These are phyloP conservation scores for Tetrahymena borealis DNA, from an alignment of 73 alveolate genomes.

Conservation along the genomic window DNA sequence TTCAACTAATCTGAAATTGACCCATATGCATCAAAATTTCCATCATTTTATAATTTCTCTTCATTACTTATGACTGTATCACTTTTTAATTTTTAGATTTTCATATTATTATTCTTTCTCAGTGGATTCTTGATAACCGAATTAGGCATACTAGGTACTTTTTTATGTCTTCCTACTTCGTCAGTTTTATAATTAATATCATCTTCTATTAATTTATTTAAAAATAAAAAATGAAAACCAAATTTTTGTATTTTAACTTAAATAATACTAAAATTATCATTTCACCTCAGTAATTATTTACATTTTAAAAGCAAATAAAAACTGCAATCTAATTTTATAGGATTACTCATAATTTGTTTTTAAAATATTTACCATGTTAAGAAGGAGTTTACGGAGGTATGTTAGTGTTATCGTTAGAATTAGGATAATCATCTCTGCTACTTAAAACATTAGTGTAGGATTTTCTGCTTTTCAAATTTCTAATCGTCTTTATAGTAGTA, in stretches of 20 bases:
- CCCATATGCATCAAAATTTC: neutral
- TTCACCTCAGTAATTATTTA: no score
- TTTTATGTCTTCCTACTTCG: neutral
- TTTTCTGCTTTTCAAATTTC: neutral
- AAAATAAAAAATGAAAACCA: neutral
- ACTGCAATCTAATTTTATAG: no score
- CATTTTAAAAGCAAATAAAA: no score
- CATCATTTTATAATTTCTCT: neutral
- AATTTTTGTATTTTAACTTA: neutral
- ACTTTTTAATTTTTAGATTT: neutral
- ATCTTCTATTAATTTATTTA: neutral
- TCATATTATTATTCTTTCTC: neutral
- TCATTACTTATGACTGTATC: neutral
- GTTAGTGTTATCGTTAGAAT: neutral
- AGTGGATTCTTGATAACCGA: neutral
- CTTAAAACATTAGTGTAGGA: neutral
- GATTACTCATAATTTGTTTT: no score
- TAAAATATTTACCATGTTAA: neutral
- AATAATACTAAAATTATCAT: no score
- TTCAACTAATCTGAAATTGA: neutral
- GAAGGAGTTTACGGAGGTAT: neutral
- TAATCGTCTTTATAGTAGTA: neutral
- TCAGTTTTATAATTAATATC: neutral
- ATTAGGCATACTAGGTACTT: neutral
- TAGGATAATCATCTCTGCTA: neutral